phyloP scores from a whole-genome alignment of 306 rosid genomes.

The Cucurbita argyrosperma region DNA sequence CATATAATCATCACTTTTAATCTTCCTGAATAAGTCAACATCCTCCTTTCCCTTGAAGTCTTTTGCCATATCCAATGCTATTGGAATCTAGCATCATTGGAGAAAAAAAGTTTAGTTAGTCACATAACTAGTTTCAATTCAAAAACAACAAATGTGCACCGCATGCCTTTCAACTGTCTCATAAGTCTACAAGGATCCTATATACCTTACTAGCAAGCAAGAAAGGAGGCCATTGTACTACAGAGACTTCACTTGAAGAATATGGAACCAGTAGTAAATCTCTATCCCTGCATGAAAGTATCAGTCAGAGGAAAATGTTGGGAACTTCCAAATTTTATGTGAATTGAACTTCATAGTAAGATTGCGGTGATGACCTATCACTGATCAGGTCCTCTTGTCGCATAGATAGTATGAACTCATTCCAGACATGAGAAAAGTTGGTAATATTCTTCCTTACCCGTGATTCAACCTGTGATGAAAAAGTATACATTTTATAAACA shows the following conservation, averaged over 20 bases:
- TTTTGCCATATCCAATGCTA: slow-evolving; percentile 96
- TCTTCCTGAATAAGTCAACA: slow-evolving; percentile 61
- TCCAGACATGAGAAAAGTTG: slow-evolving; percentile 84
- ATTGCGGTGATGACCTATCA: slow-evolving; percentile 39
- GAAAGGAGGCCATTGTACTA: slow-evolving; percentile 98
- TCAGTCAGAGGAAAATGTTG: background rate
- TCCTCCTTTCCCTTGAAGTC: slow-evolving; percentile 69
- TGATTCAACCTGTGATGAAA: slow-evolving; percentile 37
- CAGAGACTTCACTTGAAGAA: slow-evolving; percentile 39
- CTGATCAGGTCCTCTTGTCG: slow-evolving; percentile 87
- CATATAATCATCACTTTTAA: slow-evolving; percentile 60
- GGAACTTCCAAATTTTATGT: background rate
- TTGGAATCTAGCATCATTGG: slow-evolving; percentile 62
- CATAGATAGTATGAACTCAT: slow-evolving; percentile 65
- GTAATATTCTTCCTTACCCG: slow-evolving; percentile 42
- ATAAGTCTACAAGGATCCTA: background rate
- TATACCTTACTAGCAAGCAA: slow-evolving; percentile 95
- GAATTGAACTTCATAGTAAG: background rate
- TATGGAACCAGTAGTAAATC: slow-evolving; percentile 82
- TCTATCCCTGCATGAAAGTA: slow-evolving; percentile 50
- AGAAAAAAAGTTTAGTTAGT: slow-evolving; percentile 1
- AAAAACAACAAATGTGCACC: slow-evolving; percentile 15
- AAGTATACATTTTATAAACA: slow-evolving; percentile 12
- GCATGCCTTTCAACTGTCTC: background rate
- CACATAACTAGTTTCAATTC: background rate